Conservation (phyloP, 106 monocot genomes). For the Triglochin maritima region DNA sequence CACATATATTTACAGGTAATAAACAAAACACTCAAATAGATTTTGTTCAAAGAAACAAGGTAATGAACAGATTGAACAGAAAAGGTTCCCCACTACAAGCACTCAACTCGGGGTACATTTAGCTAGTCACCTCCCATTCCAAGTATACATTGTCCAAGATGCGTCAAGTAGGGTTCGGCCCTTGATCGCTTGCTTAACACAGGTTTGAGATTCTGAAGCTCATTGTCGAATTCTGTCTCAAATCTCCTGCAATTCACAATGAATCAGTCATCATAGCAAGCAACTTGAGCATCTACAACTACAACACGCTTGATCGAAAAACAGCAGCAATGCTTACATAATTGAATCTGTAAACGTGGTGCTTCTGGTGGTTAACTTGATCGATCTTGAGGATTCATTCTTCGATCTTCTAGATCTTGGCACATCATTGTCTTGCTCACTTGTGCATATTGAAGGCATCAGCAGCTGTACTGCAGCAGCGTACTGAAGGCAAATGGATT, state of each 20-base stretch:
- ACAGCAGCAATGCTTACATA: conserved; percentile 24
- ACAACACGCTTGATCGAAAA: neutral
- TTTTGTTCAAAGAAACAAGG: too few relatives aligned
- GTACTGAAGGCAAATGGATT: conserved; percentile 83
- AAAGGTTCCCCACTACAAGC: too few relatives aligned
- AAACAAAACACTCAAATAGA: too few relatives aligned
- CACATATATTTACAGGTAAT: too few relatives aligned
- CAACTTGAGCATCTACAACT: neutral
- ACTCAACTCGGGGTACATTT: neutral
- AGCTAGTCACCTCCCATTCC: conserved; percentile 24
- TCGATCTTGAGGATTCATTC: conserved; percentile 11
- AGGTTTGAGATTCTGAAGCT: conserved; percentile 68
- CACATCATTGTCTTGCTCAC: conserved; percentile 20
- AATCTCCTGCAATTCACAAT: conserved; percentile 44
- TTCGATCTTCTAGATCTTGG: conserved; percentile 25
- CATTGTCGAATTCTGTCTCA: conserved; percentile 64
- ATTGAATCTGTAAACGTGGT: conserved; percentile 47
- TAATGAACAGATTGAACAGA: too few relatives aligned
- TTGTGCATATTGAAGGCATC: conserved; percentile 50
- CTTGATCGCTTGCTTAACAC: conserved; percentile 67
- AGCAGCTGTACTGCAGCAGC: conserved; percentile 67
- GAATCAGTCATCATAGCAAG: neutral
- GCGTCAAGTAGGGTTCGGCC: conserved; percentile 81
- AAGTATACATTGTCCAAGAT: conserved; percentile 85
- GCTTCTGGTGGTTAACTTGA: conserved; percentile 30